Evolutionary conservation across 2,329 filamentous ascomycete genomes (phyloP).

Genomic region (Curvularia spicifera): DNA sequence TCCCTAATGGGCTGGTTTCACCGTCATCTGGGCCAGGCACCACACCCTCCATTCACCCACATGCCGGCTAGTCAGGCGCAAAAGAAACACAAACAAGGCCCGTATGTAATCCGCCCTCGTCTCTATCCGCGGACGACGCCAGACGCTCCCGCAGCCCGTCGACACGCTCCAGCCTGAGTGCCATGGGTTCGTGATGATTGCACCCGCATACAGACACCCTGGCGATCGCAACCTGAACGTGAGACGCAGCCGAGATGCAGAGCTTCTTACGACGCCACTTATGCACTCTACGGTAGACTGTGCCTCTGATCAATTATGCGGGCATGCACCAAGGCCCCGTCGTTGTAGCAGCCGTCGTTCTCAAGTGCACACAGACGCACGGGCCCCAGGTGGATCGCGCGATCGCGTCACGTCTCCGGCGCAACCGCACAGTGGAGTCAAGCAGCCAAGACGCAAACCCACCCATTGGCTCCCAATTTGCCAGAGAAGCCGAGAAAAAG

Average conservation of each 20-base stretch:
- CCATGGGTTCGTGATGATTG: neutral
- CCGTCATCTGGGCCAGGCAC: constrained; percentile 14
- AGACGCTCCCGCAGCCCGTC: neutral
- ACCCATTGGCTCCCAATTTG: constrained; percentile 3
- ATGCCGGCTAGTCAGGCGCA: constrained; percentile 6
- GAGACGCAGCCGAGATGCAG: constrained; percentile 19
- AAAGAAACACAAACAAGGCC: neutral
- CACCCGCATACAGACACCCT: constrained; percentile 8
- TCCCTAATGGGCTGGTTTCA: constrained; percentile 24
- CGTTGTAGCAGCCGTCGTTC: constrained; percentile 4
- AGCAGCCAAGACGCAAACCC: constrained; percentile 9
- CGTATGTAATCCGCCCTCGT: neutral
- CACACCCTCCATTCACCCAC: neutral
- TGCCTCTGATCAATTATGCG: constrained; percentile 11
- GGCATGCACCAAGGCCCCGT: constrained; percentile 5
- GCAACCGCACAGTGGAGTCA: constrained; percentile 5
- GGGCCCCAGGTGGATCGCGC: constrained; percentile 7
- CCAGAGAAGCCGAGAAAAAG: constrained; percentile 6
- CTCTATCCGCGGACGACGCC: neutral
- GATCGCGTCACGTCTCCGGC: constrained; percentile 10
- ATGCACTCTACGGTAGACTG: constrained; percentile 11
- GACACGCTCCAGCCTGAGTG: neutral
- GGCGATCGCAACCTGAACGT: constrained; percentile 11
- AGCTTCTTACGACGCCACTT: constrained; percentile 12
- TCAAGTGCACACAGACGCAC: constrained; percentile 5